Conservation (phyloP, 768 basidiomycete species). For the Trametes cinnabarina region DNA sequence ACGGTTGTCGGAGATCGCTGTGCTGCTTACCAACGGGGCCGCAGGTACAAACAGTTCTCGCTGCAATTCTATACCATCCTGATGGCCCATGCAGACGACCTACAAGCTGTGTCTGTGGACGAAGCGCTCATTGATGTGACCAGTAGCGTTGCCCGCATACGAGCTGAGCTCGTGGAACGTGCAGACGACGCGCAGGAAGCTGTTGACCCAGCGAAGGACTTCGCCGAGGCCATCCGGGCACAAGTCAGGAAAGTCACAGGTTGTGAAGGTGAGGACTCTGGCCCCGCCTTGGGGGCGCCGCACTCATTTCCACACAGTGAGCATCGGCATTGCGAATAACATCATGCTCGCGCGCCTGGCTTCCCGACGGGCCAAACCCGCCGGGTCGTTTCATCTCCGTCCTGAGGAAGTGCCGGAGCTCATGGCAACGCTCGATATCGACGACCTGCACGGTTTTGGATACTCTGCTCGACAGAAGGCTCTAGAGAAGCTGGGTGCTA, state of each 20-base stretch:
- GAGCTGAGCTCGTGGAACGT: slow-evolving; percentile 29
- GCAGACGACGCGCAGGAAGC: slow-evolving; percentile 19
- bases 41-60: slow-evolving; percentile 81
- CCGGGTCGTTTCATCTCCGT: slow-evolving; percentile 74
- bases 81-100: slow-evolving; percentile 84
- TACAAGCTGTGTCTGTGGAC: slow-evolving; percentile 95
- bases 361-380: slow-evolving; percentile 89
- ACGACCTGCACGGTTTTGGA: slow-evolving; percentile 87
- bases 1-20: background rate
- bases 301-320: slow-evolving; percentile 48
- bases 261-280: slow-evolving; percentile 63
- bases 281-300: background rate
- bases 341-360: slow-evolving; percentile 92
- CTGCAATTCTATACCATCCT: slow-evolving; percentile 90
- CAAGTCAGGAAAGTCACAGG: slow-evolving; percentile 76
- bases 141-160: slow-evolving; percentile 45
- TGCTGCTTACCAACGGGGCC: background rate
- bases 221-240: slow-evolving; percentile 78
- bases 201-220: slow-evolving; percentile 65
- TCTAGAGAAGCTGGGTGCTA: slow-evolving; percentile 70
- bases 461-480: slow-evolving; percentile 74
- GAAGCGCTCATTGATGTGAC: slow-evolving; percentile 93
- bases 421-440: slow-evolving; percentile 68
- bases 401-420: slow-evolving; percentile 50
- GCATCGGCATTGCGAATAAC: slow-evolving; percentile 90